These are phyloP conservation scores for Kalmanozyma brasiliensis DNA, from an alignment of 1,284 basidiomycete species.

Conservation along the genomic window DNA sequence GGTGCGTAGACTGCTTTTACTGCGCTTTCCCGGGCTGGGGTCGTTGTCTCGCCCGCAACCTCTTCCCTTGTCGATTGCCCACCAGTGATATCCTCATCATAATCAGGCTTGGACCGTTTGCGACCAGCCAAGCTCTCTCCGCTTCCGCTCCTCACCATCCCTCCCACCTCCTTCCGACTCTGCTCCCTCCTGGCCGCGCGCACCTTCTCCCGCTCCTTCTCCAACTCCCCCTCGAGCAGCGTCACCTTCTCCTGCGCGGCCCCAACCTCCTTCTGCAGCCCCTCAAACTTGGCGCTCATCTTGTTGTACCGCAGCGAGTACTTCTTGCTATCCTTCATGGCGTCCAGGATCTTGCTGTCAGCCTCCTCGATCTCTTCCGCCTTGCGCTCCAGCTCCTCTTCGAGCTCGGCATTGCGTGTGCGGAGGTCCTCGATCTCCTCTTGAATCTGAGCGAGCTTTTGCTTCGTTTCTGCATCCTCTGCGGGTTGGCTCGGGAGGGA, in stretches of 20 bases:
- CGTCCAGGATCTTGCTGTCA: constrained; percentile 55
- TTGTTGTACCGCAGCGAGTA: constrained; percentile 31
- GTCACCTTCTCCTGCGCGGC: neutral
- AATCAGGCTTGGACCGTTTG: constrained; percentile 27
- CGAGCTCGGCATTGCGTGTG: constrained; percentile 43
- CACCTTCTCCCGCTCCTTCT: neutral
- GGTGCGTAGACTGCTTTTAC: constrained; percentile 30
- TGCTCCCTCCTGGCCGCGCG: neutral
- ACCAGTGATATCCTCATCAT: neutral
- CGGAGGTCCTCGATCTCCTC: constrained; percentile 21
- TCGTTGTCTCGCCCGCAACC: neutral
- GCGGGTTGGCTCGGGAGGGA: neutral
- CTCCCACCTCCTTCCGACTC: neutral
- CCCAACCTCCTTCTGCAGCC: constrained; percentile 18
- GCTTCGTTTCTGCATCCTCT: neutral
- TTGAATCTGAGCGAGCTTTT: neutral
- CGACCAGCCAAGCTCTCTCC: constrained; percentile 15
- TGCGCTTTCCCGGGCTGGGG: neutral
- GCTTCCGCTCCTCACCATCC: neutral
- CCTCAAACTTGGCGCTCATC: constrained; percentile 23
- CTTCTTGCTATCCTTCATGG: constrained; percentile 57
- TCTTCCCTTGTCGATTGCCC: neutral
- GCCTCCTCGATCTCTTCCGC: constrained; percentile 61
- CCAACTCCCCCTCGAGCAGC: constrained; percentile 1
- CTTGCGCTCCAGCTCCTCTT: constrained; percentile 51